Percentiles rank a stretch among this genome's conserved stretches.
Conservation (phyloP, 345 rosid species). For the Carallia pectinifolia region DNA sequence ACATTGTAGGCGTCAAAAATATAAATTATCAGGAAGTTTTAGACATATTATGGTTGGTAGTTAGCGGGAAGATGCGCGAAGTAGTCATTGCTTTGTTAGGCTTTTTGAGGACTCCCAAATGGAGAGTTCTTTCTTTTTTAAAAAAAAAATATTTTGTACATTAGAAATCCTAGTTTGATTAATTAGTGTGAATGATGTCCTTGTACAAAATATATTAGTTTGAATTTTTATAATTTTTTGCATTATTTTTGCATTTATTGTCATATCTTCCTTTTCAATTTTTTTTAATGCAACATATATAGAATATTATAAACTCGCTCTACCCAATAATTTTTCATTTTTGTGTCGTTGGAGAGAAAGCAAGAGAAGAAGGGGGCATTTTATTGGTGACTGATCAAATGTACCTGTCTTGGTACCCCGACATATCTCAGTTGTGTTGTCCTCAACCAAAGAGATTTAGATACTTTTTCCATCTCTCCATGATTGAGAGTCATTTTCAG, state of each 20-base stretch:
- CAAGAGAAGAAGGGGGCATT: constrained; percentile 17
- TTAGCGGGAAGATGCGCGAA: constrained; percentile 63
- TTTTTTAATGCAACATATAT: no score
- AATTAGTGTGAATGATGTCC: no score
- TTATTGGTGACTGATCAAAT: constrained; percentile 32
- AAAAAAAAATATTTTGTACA: no score
- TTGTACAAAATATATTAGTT: no score
- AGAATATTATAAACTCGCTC: no score
- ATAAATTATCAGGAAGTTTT: constrained; percentile 27
- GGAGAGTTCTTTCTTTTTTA: not conserved
- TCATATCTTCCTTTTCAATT: no score
- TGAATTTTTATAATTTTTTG: no score
- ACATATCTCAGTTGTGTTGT: constrained; percentile 52
- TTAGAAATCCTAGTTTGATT: no score
- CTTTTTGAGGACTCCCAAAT: constrained; percentile 36
- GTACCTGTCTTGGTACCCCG: constrained; percentile 38
- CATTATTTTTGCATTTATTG: no score
- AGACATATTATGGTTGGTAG: constrained; percentile 66
- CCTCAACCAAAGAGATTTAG: constrained; percentile 38
- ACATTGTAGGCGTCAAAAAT: constrained; percentile 32
- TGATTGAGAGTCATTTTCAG: constrained; percentile 53
- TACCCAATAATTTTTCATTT: no score
- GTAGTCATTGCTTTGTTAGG: constrained; percentile 38
- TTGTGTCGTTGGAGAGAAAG: not conserved
- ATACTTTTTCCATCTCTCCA: constrained; percentile 53